Conservation (phyloP, 2,329 filamentous ascomycete species). For the Monosporascus sp. region DNA sequence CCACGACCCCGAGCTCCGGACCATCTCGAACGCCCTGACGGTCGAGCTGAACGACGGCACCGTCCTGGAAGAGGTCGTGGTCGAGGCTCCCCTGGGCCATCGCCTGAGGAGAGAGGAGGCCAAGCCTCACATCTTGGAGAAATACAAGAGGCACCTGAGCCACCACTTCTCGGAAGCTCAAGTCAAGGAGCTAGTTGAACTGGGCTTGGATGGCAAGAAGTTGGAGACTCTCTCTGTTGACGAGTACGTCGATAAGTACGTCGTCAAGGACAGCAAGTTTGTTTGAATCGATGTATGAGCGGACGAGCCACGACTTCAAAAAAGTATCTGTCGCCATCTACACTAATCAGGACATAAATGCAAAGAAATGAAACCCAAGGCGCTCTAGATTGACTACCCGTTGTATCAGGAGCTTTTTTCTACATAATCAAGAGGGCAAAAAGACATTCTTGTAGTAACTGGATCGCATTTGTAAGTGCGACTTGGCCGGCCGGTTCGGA, state of each 20-base stretch:
- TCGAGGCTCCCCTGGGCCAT: constrained; percentile 94
- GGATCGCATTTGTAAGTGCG: too few species aligned
- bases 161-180: constrained; percentile 74
- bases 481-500: too few species aligned
- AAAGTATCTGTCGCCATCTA: neutral
- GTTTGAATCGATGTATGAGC: constrained; percentile 25
- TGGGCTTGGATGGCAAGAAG: constrained; percentile 69
- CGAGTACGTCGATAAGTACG: constrained; percentile 75
- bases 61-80: constrained; percentile 79
- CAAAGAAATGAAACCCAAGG: too few species aligned
- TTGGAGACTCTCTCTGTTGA: constrained; percentile 81
- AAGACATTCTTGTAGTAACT: too few species aligned
- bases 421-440: too few species aligned
- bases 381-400: too few species aligned
- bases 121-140: constrained; percentile 92
- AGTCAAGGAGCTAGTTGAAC: constrained; percentile 75
- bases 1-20: constrained; percentile 87
- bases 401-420: too few species aligned
- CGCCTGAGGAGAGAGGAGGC: constrained; percentile 88
- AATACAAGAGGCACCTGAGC: constrained; percentile 88
- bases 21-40: constrained; percentile 94
- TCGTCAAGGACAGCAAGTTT: constrained; percentile 58
- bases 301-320: neutral
- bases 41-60: constrained; percentile 94
- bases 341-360: neutral